phyloP scores from a whole-genome alignment of 2,329 filamentous ascomycete genomes.

The Achaetomium macrosporum region DNA sequence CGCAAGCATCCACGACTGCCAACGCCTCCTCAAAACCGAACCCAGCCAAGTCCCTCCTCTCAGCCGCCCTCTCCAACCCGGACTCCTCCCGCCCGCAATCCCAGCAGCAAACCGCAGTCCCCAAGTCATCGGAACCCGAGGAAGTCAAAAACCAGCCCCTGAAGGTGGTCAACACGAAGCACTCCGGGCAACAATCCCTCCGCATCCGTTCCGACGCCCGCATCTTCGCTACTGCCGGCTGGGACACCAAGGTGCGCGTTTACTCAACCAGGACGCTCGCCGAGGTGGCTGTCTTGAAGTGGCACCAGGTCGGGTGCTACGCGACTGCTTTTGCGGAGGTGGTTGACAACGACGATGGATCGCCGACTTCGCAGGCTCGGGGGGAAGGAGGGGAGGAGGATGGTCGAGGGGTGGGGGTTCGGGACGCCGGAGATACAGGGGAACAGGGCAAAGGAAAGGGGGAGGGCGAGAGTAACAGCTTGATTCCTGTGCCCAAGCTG shows the following conservation, averaged over 20 bases:
- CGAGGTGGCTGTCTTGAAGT: slow-evolving; percentile 87
- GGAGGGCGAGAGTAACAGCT: not conserved
- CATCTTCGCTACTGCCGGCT: slow-evolving; percentile 85
- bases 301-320: slow-evolving; percentile 87
- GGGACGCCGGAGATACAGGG: not conserved
- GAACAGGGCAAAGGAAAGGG: not conserved
- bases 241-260: slow-evolving; percentile 77
- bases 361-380: not conserved
- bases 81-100: slow-evolving; percentile 12
- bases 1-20: not conserved
- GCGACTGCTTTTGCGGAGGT: slow-evolving; percentile 64
- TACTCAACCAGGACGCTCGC: slow-evolving; percentile 77
- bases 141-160: slow-evolving; percentile 41
- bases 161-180: slow-evolving; percentile 68
- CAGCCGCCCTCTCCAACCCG: slow-evolving; percentile 25
- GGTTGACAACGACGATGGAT: not conserved
- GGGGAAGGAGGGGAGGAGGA: not conserved
- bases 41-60: slow-evolving; percentile 26
- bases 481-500: slow-evolving; percentile 27
- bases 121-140: slow-evolving; percentile 11
- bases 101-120: not conserved
- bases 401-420: not conserved
- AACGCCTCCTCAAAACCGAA: not conserved
- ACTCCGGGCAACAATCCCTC: slow-evolving; percentile 83
- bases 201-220: slow-evolving; percentile 71